Conservation (phyloP, 176 grass and related monocot genomes). For the Poa pratensis region DNA sequence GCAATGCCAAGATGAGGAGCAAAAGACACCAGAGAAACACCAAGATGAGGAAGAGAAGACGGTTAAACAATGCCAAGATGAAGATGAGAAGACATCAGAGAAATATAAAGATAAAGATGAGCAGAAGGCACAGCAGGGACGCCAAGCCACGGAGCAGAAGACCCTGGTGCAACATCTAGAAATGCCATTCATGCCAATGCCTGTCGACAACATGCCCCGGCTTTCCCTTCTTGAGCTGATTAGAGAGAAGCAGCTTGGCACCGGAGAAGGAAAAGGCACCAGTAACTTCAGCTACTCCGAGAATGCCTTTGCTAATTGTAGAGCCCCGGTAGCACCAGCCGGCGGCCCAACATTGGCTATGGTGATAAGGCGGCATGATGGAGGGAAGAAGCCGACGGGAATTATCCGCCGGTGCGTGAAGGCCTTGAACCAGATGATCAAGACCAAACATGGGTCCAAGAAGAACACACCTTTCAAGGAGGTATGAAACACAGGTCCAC, state of each 20-base stretch:
- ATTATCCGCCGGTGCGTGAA: constrained; percentile 69
- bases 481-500: constrained; percentile 36
- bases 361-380: constrained; percentile 51
- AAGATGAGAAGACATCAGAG: constrained; percentile 18
- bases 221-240: constrained; percentile 78
- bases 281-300: not conserved
- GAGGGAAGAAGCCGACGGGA: constrained; percentile 52
- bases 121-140: not conserved
- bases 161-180: constrained; percentile 23
- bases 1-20: constrained; percentile 24
- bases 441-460: constrained; percentile 64
- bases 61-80: constrained; percentile 11
- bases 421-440: constrained; percentile 81
- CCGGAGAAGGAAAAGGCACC: constrained; percentile 46
- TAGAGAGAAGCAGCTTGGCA: constrained; percentile 61
- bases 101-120: constrained; percentile 13
- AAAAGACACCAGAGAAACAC: not conserved
- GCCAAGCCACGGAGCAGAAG: constrained; percentile 13
- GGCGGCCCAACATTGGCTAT: constrained; percentile 43
- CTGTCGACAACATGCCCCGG: constrained; percentile 37
- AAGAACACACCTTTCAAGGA: constrained; percentile 57
- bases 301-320: constrained; percentile 27
- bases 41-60: constrained; percentile 8
- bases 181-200: constrained; percentile 18
- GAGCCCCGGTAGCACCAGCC: constrained; percentile 15